These are phyloP conservation scores for Trametes cinnabarina DNA, from an alignment of 768 basidiomycete species.

Conservation along the genomic window DNA sequence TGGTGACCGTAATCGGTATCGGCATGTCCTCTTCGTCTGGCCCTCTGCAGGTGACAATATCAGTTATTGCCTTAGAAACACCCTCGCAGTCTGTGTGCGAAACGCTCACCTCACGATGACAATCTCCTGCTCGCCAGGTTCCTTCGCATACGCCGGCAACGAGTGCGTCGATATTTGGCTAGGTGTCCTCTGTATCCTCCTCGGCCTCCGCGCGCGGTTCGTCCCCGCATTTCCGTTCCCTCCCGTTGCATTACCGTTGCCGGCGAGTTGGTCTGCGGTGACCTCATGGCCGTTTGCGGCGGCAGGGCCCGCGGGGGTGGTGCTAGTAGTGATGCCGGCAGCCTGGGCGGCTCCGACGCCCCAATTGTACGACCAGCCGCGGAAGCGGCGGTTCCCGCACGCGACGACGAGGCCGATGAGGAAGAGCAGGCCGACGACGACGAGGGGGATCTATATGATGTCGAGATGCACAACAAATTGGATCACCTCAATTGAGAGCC, in stretches of 20 bases:
- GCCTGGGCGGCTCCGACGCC: constrained; percentile 11
- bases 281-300: constrained; percentile 33
- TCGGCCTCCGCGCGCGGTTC: constrained; percentile 35
- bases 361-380: constrained; percentile 1
- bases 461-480: background rate
- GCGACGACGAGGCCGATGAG: constrained; percentile 12
- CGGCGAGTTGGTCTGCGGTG: constrained; percentile 59
- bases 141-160: constrained; percentile 77
- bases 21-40: constrained; percentile 51
- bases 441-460: constrained; percentile 12
- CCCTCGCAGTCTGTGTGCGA: too few species aligned
- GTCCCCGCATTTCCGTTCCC: constrained; percentile 21
- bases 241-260: constrained; percentile 27
- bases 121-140: constrained; percentile 79
- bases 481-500: too few species aligned
- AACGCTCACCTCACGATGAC: constrained; percentile 53
- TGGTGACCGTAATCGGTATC: constrained; percentile 39
- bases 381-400: constrained; percentile 10
- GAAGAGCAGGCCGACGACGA: constrained; percentile 14
- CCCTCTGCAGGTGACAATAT: constrained; percentile 36
- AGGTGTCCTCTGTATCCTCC: constrained; percentile 56
- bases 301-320: background rate
- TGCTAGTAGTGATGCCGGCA: constrained; percentile 10
- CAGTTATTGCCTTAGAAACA: too few species aligned
- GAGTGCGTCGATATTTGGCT: constrained; percentile 80